Evolutionary conservation across 306 rosid genomes (phyloP).

Genomic region (Sphenostylis stenocarpa): DNA sequence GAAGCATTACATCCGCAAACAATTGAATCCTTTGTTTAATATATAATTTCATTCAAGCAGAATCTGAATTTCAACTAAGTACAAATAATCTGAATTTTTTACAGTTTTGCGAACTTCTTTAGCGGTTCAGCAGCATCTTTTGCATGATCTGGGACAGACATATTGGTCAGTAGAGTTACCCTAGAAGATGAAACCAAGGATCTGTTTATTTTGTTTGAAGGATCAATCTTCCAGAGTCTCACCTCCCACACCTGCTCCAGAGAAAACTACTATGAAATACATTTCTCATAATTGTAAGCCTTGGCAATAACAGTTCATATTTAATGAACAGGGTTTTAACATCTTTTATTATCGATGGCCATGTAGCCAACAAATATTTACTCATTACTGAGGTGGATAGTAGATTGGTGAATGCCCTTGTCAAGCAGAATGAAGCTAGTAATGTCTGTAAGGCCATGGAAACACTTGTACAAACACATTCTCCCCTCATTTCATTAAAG

Average conservation of each 20-base stretch:
- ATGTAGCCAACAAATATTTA: not conserved
- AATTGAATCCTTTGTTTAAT: not conserved
- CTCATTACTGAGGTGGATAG: not conserved
- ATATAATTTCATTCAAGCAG: slow-evolving; percentile 7
- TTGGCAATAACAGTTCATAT: not conserved
- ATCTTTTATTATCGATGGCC: not conserved
- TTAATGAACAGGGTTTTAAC: not conserved
- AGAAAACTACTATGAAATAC: slow-evolving; percentile 21
- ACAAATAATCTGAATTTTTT: slow-evolving; percentile 7
- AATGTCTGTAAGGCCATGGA: too few species aligned
- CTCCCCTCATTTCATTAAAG: too few species aligned
- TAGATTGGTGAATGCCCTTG: not conserved
- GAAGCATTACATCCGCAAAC: not conserved
- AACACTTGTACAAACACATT: too few species aligned
- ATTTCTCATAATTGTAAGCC: not conserved
- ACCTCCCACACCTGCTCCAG: slow-evolving; percentile 80
- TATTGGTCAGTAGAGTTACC: slow-evolving; percentile 69
- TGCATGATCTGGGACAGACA: slow-evolving; percentile 73
- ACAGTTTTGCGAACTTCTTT: slow-evolving; percentile 55
- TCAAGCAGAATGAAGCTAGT: not conserved
- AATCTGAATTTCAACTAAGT: not conserved
- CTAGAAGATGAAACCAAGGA: slow-evolving; percentile 64
- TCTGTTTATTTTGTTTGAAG: slow-evolving; percentile 50
- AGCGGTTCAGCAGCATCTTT: slow-evolving; percentile 51
- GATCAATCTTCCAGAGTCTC: slow-evolving; percentile 61